phyloP scores from a whole-genome alignment of 192 early-diverging fungal genomes.

The Backusella circina region DNA sequence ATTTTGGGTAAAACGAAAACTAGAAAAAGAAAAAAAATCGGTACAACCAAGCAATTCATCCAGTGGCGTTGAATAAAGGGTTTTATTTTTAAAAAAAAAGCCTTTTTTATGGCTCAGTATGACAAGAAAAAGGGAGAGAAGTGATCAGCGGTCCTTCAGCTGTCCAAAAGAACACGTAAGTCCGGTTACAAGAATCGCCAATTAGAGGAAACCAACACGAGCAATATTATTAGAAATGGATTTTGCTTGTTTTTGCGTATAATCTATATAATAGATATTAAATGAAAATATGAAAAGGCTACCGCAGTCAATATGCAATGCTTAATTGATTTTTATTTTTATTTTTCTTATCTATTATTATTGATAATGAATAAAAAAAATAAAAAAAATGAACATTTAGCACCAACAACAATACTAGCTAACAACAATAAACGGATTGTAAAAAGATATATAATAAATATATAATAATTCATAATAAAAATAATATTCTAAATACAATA shows the following conservation, averaged over 20 bases:
- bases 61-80: neutral
- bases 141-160: neutral
- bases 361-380: no score
- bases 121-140: neutral
- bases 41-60: neutral
- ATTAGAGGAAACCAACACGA: neutral
- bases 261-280: neutral
- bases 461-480: neutral
- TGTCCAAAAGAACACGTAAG: neutral
- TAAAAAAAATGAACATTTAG: no score
- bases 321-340: neutral
- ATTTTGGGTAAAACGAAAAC: neutral
- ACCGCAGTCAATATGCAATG: neutral
- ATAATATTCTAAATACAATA: neutral
- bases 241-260: neutral
- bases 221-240: neutral
- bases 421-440: neutral
- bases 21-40: neutral
- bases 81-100: neutral
- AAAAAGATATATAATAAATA: neutral
- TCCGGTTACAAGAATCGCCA: neutral
- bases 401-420: no score
- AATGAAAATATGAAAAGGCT: neutral
- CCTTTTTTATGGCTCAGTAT: no score
- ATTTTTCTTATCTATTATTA: no score